Percentiles rank a stretch among this genome's conserved stretches.
These are phyloP conservation scores for Chionographis japonica DNA, from an alignment of 106 monocot species.

Conservation along the genomic window DNA sequence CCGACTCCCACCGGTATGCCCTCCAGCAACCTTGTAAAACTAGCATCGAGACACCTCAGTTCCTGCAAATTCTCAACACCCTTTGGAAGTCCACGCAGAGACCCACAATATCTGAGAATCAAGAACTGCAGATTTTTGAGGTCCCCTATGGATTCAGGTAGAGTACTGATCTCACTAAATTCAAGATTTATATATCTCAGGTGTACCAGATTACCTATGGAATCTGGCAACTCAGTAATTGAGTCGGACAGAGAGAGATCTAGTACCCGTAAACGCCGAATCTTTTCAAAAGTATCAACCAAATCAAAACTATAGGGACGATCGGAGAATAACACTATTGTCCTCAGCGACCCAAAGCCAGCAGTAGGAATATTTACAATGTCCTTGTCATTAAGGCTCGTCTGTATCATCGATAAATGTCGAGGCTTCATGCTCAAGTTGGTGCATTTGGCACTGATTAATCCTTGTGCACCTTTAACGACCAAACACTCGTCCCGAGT, in stretches of 20 bases:
- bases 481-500: slow-evolving; percentile 19
- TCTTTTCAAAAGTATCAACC: slow-evolving; percentile 6
- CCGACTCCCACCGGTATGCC: slow-evolving; percentile 29
- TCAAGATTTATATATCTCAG: slow-evolving; percentile 32
- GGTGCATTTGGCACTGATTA: not conserved
- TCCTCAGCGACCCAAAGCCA: slow-evolving; percentile 20
- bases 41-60: slow-evolving; percentile 15
- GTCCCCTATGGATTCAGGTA: slow-evolving; percentile 23
- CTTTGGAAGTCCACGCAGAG: slow-evolving; percentile 19
- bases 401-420: slow-evolving; percentile 10
- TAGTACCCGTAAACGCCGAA: slow-evolving; percentile 16
- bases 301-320: slow-evolving; percentile 15
- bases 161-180: slow-evolving; percentile 11
- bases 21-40: slow-evolving; percentile 8
- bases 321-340: slow-evolving; percentile 25
- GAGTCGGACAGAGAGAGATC: slow-evolving; percentile 19
- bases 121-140: slow-evolving; percentile 32
- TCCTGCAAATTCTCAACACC: slow-evolving; percentile 14
- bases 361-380: slow-evolving; percentile 1
- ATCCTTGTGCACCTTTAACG: not conserved
- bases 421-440: slow-evolving; percentile 3
- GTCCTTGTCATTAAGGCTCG: not conserved
- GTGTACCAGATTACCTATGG: slow-evolving; percentile 31
- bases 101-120: slow-evolving; percentile 13
- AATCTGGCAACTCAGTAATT: slow-evolving; percentile 22